Base-by-base conservation (phyloP, 2,329 filamentous ascomycete species). In the Aspergillus bombycis region DNA sequence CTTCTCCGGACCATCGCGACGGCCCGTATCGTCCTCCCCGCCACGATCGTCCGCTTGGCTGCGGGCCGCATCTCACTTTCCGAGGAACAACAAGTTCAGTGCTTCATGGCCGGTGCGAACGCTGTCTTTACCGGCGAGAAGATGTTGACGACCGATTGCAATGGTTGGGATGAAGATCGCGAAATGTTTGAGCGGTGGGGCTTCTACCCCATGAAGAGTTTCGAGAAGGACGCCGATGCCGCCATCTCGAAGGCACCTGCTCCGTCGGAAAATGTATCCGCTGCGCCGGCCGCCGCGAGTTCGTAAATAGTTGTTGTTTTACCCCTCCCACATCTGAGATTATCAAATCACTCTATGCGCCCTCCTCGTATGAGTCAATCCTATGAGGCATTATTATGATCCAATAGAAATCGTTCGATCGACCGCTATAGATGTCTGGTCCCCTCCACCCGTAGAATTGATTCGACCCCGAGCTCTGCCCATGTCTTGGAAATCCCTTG, bases 71-170 rank as follows among this genome's bases (percentile, higher is more conserved):
- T 92, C 75, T 91, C 89, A 14, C 90, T 97, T 86, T 85, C 87
- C 4, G 93, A 97, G 80, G 92, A 95, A 79, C 90, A 96, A 81
- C 93, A 97, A 80, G 89, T 92, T 16, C 77, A 94, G 68, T 96
- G 93, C 78, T 97, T 96, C 81, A 89, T 92, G 86, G 92, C 93
- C 0, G 93, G 93, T 16, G 93, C 93, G 1, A 97, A 97, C 72
- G 93, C 93, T n/a, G 90, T 97, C 38, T 97, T 97, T 75, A 97
- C 93, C 0, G 93, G 93, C 10, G 93, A 97, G 82, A 96, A 94
- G 84, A 96, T 97, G 93, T 78, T 96, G 79, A 97, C 93, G 5
- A 97, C 93, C 0, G 91, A 93, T 62, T 96, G 92, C 75, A 94
- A 92, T 70, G 92, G 92, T 34, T 97, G 92, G 91, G 92, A 95